phyloP scores from a whole-genome alignment of 192 early-diverging fungal genomes.

The Geranomyces michiganensis region DNA sequence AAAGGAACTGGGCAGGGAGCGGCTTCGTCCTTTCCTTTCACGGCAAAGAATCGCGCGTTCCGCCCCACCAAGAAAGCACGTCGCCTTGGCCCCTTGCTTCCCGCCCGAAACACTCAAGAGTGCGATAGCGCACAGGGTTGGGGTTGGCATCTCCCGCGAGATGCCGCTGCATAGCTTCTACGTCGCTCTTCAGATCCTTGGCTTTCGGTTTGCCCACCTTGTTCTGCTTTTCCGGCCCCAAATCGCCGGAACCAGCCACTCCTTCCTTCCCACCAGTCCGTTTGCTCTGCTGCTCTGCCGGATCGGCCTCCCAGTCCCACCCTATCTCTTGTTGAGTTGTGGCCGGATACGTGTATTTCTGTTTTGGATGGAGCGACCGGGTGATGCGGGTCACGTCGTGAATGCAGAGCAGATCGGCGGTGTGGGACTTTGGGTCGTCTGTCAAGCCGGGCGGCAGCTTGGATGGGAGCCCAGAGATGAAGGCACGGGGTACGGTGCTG shows the following conservation, averaged over 20 bases:
- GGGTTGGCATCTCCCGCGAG: slow-evolving; percentile 19
- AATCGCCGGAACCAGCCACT: not conserved
- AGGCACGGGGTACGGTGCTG: slow-evolving; percentile 14
- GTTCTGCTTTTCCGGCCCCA: not conserved
- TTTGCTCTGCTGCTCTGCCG: not conserved
- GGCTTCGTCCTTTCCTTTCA: not conserved
- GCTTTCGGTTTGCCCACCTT: not conserved
- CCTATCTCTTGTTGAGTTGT: slow-evolving; percentile 55
- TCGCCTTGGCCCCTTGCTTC: slow-evolving; percentile 44
- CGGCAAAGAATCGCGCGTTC: slow-evolving; percentile 41
- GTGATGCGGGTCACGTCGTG: slow-evolving; percentile 49
- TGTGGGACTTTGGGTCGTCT: slow-evolving; percentile 34
- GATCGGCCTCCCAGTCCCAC: slow-evolving; percentile 45
- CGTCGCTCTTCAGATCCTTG: not conserved
- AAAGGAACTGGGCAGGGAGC: too few species aligned
- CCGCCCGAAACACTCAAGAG: slow-evolving; percentile 46
- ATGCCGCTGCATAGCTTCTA: slow-evolving; percentile 9
- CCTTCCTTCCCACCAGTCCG: not conserved
- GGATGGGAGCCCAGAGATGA: slow-evolving; percentile 52
- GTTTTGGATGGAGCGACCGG: slow-evolving; percentile 36
- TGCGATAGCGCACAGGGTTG: slow-evolving; percentile 28
- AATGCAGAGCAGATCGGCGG: slow-evolving; percentile 46
- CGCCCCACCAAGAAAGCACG: slow-evolving; percentile 54
- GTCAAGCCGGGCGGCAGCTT: slow-evolving; percentile 49
- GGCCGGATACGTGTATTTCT: slow-evolving; percentile 53